Base-by-base conservation (phyloP, 108 stramenopile species). In the Pseudonitzschia pungens region DNA sequence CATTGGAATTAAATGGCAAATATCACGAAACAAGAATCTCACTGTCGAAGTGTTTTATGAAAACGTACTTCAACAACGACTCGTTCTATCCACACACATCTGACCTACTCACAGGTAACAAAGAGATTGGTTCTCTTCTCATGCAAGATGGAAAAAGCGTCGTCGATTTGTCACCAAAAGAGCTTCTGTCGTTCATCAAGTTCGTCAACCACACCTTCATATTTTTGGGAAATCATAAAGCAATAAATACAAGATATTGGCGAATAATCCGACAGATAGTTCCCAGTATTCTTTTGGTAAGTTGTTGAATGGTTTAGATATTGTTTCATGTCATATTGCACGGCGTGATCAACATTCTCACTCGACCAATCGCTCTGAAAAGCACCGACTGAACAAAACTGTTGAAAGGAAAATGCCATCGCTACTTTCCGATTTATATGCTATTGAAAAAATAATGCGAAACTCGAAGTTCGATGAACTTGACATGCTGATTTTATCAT, bases 121-220 rank as follows among this genome's bases (percentile, higher is more conserved):
- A 62, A 33, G 14, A 12, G 20, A 33, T 62, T 0, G 60, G 40
- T 31, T 40, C 36, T 26, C 14, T 29, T 0, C 20, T 10, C 4
- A 40, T 16, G 5, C 36, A 21, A 14, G 36, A 40, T 20, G 36
- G 36, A n/a, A 62, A 18, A 10, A 18, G 33, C 36, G 0, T 62
- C 0, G n/a, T 62, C n/a, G 4, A 14, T n/a, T 62, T 62, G 18
- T 62, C 60, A 5, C 60, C 60, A n/a, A 40, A 11, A 33, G 10
- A 21, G 9, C 33, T 62, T 21, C 14, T 62, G 20, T 33, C 32
- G 31, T 62, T 62, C 60, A 40, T 33, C 32, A 62, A 62, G 18
- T 33, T 62, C 31, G 14, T 62, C 4, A 62, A 62, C 16, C 60
- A 62, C 33, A 62, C 36, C 20, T 62, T 62, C 36, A 40, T 62